phyloP scores from a whole-genome alignment of 148 eudicot species.

The Pouteria glomerata region DNA sequence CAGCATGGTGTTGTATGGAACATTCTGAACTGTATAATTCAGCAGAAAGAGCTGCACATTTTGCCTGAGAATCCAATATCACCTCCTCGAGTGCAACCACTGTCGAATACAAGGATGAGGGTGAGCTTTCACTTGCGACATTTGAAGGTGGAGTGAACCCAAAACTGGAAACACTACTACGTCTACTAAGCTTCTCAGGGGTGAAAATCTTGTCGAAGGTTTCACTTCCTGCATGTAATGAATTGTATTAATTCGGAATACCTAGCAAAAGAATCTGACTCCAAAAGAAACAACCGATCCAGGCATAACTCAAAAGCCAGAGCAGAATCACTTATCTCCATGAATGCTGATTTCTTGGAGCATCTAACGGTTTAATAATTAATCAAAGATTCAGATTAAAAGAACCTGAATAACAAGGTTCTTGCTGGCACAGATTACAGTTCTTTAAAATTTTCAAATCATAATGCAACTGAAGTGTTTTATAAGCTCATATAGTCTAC shows the following conservation, averaged over 20 bases:
- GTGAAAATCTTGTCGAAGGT: constrained; percentile 61
- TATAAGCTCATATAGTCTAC: neutral
- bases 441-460: neutral
- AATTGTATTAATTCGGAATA: neutral
- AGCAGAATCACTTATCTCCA: neutral
- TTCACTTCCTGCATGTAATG: constrained; percentile 57
- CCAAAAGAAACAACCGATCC: neutral
- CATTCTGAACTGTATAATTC: constrained; percentile 32
- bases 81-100: constrained; percentile 61
- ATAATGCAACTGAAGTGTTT: neutral
- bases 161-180: constrained; percentile 20
- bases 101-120: constrained; percentile 31
- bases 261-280: neutral
- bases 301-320: no score
- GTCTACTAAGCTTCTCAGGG: constrained; percentile 32
- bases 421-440: neutral
- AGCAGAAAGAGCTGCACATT: constrained; percentile 52
- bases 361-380: neutral
- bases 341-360: neutral
- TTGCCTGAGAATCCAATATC: constrained; percentile 50
- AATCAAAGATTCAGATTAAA: neutral
- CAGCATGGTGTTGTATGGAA: constrained; percentile 42
- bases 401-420: neutral
- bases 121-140: constrained; percentile 13
- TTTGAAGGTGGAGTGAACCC: constrained; percentile 30